phyloP scores from a whole-genome alignment of 305 asterid genomes.

The Fraxinus platypoda region DNA sequence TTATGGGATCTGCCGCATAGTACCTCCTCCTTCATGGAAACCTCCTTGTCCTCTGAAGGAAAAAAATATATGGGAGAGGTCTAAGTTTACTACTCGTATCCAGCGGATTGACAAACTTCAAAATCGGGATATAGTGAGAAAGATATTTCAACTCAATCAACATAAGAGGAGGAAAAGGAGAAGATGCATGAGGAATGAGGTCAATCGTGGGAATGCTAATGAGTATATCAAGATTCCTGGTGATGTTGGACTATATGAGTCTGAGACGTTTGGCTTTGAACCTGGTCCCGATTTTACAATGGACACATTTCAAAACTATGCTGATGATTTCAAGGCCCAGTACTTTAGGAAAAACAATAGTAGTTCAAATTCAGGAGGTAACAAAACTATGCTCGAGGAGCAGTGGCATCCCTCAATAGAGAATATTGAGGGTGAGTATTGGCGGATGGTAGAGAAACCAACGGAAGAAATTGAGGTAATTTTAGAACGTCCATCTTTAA shows the following conservation, averaged over 20 bases:
- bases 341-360: conserved; percentile 43
- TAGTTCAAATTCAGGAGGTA: conserved; percentile 27
- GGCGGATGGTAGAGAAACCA: conserved; percentile 91
- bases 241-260: conserved; percentile 44
- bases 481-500: conserved; percentile 5
- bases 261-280: conserved; percentile 76
- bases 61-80: conserved; percentile 48
- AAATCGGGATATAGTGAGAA: conserved; percentile 62
- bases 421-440: conserved; percentile 82
- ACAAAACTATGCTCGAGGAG: conserved; percentile 32
- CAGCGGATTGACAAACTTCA: conserved; percentile 84
- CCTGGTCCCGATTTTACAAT: conserved; percentile 77
- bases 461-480: conserved; percentile 81
- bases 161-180: conserved; percentile 58
- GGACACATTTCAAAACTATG: conserved; percentile 66
- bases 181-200: conserved; percentile 47
- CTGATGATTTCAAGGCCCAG: conserved; percentile 67
- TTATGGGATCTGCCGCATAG: conserved; percentile 87
- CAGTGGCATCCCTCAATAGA: conserved; percentile 60
- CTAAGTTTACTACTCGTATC: conserved; percentile 68
- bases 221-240: conserved; percentile 35
- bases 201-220: conserved; percentile 35
- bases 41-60: conserved; percentile 77
- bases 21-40: conserved; percentile 85
- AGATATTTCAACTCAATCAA: conserved; percentile 44